A percentile compares a stretch with the other conserved stretches of the same genome.
phyloP scores from a whole-genome alignment of 306 rosid genomes.

The Acacia crassicarpa region DNA sequence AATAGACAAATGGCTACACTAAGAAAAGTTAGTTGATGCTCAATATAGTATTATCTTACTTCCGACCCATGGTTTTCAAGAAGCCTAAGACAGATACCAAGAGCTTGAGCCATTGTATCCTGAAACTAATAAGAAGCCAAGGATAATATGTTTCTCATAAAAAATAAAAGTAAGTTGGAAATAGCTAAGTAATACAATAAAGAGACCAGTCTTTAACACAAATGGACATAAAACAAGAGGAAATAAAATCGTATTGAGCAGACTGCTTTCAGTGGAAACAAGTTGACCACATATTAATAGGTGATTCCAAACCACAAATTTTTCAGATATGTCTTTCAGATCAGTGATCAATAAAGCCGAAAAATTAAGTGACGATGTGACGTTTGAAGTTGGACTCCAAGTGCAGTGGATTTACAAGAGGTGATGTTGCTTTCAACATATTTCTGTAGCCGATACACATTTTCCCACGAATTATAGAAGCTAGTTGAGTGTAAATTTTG shows the following conservation, averaged over 20 bases:
- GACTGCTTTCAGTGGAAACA: slow-evolving; percentile 14
- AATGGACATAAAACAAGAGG: background rate
- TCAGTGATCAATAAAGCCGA: background rate
- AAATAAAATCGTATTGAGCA: background rate
- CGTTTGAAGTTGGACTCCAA: slow-evolving; percentile 20
- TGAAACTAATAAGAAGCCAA: slow-evolving; percentile 37
- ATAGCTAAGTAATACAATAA: background rate
- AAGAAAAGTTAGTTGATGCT: slow-evolving; percentile 7
- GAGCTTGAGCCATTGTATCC: slow-evolving; percentile 92
- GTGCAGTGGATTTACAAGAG: slow-evolving; percentile 26
- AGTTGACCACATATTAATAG: slow-evolving; percentile 20
- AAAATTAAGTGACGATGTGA: background rate
- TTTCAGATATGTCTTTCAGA: slow-evolving; percentile 1
- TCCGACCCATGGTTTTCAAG: slow-evolving; percentile 82
- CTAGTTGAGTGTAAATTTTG: slow-evolving; percentile 47
- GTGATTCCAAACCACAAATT: background rate
- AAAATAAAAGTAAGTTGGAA: background rate
- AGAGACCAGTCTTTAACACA: background rate
- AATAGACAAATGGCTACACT: slow-evolving; percentile 12
- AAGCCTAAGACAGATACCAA: slow-evolving; percentile 91
- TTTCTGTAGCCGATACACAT: slow-evolving; percentile 25
- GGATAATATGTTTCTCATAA: background rate
- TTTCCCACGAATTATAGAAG: slow-evolving; percentile 30
- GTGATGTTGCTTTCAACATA: slow-evolving; percentile 17
- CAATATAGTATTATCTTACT: slow-evolving; percentile 49